Conservation (phyloP, 2,329 filamentous ascomycete genomes). For the Penicillium frequentans region DNA sequence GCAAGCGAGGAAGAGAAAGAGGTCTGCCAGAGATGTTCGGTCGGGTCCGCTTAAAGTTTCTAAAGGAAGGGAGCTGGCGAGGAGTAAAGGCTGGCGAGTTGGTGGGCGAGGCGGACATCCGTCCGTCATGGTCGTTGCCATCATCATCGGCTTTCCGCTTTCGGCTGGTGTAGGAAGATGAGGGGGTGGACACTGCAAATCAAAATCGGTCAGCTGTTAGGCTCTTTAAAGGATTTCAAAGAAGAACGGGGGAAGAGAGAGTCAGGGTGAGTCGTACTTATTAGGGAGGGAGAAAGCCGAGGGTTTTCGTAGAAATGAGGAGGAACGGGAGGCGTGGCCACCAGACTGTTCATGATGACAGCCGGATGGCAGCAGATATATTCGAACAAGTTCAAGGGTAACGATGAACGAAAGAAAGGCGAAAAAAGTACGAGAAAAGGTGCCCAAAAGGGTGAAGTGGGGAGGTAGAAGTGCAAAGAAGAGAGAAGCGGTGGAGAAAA, state of each 20-base stretch:
- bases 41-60: constrained; percentile 66
- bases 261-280: constrained; percentile 50
- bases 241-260: background rate
- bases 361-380: constrained; percentile 27
- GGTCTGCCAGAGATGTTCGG: constrained; percentile 69
- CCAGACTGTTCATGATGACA: constrained; percentile 62
- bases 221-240: background rate
- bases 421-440: constrained; percentile 13
- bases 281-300: constrained; percentile 60
- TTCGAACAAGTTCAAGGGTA: background rate
- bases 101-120: constrained; percentile 87
- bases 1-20: constrained; percentile 70
- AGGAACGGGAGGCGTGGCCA: constrained; percentile 59
- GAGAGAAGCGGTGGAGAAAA: constrained; percentile 36
- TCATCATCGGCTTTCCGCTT: constrained; percentile 90
- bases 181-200: constrained; percentile 38
- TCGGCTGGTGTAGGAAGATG: constrained; percentile 47
- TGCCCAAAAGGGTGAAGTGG: constrained; percentile 21
- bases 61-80: constrained; percentile 65
- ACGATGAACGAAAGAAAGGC: constrained; percentile 4
- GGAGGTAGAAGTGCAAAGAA: constrained; percentile 28
- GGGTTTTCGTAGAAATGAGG: constrained; percentile 63
- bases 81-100: constrained; percentile 74
- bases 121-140: constrained; percentile 64
- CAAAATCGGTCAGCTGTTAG: constrained; percentile 14